phyloP scores from a whole-genome alignment of 352 stramenopile species.

The Ophiocytium majus region DNA sequence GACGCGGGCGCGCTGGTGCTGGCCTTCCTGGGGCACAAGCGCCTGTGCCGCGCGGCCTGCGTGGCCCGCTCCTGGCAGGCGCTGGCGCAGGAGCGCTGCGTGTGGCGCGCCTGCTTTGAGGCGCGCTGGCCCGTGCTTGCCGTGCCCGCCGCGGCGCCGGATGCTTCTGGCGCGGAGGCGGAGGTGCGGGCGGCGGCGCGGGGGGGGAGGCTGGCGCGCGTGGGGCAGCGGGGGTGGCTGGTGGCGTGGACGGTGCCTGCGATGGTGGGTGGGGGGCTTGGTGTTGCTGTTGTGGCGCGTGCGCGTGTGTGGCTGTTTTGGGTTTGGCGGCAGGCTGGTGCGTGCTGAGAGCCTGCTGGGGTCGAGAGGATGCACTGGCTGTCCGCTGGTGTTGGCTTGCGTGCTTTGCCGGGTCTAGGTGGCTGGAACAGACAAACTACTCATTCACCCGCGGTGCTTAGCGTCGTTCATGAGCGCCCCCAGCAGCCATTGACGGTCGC shows the following conservation, averaged over 20 bases:
- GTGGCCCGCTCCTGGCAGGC: neutral
- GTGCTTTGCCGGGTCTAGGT: too few relatives aligned
- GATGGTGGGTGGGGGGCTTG: neutral
- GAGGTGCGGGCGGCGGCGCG: neutral
- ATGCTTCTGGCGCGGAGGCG: neutral
- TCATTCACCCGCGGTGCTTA: too few relatives aligned
- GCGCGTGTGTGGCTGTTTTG: too few relatives aligned
- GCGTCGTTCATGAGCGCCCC: too few relatives aligned
- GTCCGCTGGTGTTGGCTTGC: too few relatives aligned
- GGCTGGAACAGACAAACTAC: too few relatives aligned
- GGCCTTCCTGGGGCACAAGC: neutral
- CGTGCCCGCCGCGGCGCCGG: neutral
- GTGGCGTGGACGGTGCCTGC: neutral
- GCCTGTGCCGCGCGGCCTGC: neutral
- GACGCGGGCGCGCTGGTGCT: neutral
- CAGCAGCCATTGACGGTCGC: too few relatives aligned
- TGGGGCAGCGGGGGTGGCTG: neutral
- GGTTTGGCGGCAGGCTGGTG: too few relatives aligned
- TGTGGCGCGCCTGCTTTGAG: neutral
- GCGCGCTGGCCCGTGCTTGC: neutral
- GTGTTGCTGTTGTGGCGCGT: too few relatives aligned
- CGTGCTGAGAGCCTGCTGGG: too few relatives aligned
- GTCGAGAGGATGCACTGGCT: too few relatives aligned
- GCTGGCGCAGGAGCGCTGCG: neutral
- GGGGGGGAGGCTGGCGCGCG: neutral